phyloP scores from a whole-genome alignment of 2,329 filamentous ascomycete genomes.

The Nigrograna mackinnonii region DNA sequence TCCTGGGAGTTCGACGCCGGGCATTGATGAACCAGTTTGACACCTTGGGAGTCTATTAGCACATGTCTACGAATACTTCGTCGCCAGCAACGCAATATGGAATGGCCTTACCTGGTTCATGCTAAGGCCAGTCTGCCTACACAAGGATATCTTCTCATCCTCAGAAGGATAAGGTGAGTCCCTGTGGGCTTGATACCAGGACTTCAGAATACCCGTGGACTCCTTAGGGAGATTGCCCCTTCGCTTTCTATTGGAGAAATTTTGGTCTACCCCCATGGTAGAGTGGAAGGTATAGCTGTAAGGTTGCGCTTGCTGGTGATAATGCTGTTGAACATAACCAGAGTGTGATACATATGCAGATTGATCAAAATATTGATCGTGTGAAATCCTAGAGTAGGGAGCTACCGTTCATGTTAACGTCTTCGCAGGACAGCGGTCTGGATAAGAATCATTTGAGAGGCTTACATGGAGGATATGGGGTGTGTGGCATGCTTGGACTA shows the following conservation, averaged over 20 bases:
- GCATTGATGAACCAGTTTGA: constrained; percentile 85
- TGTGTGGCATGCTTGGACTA: neutral
- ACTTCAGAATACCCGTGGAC: constrained; percentile 77
- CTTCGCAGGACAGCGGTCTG: no score
- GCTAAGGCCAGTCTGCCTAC: constrained; percentile 74
- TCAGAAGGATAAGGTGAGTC: constrained; percentile 82
- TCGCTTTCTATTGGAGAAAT: constrained; percentile 54
- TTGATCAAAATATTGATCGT: neutral
- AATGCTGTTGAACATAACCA: constrained; percentile 18
- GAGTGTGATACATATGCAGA: constrained; percentile 7
- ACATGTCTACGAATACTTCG: neutral
- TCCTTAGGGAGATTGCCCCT: constrained; percentile 90
- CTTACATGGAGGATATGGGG: neutral
- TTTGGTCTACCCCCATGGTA: constrained; percentile 28
- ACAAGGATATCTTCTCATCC: constrained; percentile 83
- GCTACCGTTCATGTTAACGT: no score
- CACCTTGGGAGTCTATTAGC: constrained; percentile 51
- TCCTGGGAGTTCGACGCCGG: constrained; percentile 57
- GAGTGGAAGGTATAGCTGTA: constrained; percentile 34
- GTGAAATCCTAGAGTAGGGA: constrained; percentile 16
- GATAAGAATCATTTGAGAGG: no score
- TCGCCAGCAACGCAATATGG: constrained; percentile 12
- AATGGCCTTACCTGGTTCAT: constrained; percentile 64
- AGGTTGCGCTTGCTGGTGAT: constrained; percentile 11
- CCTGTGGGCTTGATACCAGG: constrained; percentile 66